These are phyloP conservation scores for Eucalyptus globulus DNA, from an alignment of 345 rosid species.

Conservation along the genomic window DNA sequence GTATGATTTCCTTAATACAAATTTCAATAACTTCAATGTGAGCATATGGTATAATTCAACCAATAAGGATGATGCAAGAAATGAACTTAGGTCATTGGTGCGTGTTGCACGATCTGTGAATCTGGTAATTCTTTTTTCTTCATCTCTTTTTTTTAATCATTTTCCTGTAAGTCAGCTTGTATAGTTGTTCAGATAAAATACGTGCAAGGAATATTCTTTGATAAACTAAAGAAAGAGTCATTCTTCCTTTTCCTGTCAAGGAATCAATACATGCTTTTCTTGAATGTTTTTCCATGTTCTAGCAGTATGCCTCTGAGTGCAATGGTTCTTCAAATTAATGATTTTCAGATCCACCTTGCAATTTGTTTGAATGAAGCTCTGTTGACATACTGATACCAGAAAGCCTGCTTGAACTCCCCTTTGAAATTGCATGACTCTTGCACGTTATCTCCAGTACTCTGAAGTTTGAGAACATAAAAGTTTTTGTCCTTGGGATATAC, in stretches of 20 bases:
- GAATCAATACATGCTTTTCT: background rate
- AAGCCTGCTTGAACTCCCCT: background rate
- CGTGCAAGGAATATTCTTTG: background rate
- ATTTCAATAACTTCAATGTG: slow-evolving; percentile 39
- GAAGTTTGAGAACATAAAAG: background rate
- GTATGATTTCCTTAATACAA: slow-evolving; percentile 72
- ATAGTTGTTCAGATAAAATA: background rate
- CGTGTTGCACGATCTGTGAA: slow-evolving; percentile 72
- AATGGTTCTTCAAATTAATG: background rate
- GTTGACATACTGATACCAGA: background rate
- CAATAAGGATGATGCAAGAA: slow-evolving; percentile 7
- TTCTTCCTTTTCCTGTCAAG: background rate
- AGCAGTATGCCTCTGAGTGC: background rate
- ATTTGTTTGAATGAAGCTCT: background rate
- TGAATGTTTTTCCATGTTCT: background rate
- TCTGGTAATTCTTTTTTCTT: slow-evolving; percentile 42
- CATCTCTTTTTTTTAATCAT: background rate
- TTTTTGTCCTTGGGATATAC: background rate
- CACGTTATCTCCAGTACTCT: background rate
- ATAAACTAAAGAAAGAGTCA: background rate
- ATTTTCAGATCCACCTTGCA: background rate
- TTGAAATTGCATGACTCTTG: background rate
- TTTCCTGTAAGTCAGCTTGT: background rate
- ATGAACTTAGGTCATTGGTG: slow-evolving; percentile 8
- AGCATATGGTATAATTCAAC: slow-evolving; percentile 81